These are phyloP conservation scores for Pseudoturritis turrita DNA, from an alignment of 345 rosid species.

Conservation along the genomic window DNA sequence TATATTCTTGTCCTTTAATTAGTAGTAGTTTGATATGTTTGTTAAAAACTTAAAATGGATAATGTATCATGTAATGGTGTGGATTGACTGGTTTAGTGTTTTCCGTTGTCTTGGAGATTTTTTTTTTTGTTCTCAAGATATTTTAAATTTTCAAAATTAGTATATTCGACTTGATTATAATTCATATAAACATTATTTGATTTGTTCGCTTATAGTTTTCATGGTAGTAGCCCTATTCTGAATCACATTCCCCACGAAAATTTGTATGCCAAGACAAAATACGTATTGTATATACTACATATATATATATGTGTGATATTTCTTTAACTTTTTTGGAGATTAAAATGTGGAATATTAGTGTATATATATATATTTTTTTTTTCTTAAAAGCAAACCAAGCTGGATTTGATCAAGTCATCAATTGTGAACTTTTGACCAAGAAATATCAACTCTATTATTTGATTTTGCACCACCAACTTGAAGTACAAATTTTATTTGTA, in stretches of 20 bases:
- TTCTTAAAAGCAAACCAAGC: background rate
- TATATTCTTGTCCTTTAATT: background rate
- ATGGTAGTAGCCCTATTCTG: background rate
- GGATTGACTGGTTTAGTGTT: background rate
- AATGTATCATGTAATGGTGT: constrained; percentile 1
- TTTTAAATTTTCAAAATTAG: background rate
- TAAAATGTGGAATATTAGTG: background rate
- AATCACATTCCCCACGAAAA: background rate
- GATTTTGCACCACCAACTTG: constrained; percentile 22
- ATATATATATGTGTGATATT: background rate
- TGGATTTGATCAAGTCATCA: constrained; percentile 27
- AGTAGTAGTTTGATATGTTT: background rate
- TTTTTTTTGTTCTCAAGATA: background rate
- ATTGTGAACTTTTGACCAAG: background rate
- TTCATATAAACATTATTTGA: background rate
- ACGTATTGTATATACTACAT: too few species aligned
- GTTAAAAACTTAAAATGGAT: background rate
- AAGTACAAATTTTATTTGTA: background rate
- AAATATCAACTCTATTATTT: background rate
- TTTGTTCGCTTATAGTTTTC: background rate
- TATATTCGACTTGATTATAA: background rate
- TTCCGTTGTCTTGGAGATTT: background rate
- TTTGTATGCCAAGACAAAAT: background rate
- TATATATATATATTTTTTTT: too few species aligned
- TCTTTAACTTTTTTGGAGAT: background rate